Evolutionary conservation across 2,329 filamentous ascomycete genomes (phyloP), one percentile per base, ranked within the genome.

Genomic region (Cladorrhinum sp.): DNA sequence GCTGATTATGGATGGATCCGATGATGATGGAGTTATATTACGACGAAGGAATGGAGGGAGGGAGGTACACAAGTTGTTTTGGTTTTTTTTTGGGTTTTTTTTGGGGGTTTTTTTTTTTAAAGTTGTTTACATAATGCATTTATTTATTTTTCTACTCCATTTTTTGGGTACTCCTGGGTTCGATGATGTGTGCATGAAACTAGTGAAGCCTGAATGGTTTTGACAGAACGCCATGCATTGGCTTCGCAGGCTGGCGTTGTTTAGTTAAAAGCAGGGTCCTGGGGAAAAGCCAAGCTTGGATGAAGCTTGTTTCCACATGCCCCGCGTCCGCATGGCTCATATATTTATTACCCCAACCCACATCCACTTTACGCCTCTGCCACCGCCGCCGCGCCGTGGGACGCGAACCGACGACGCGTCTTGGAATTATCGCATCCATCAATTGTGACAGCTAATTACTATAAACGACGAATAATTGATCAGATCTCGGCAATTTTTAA

Each of bases 141-240:
- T 28, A 28, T 28, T 5, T 28, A 28, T 28, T 10, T 36, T 36
- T 36, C 12, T 36, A 16, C 33, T 36, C 12, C 33, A 36, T 16
- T 12, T 36, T 36, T 36, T 12, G 14, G 33, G 12, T 5, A 5
- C 33, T 36, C 9, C 9, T 28, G 26, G 26, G 33, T 5, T 36
- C n/a, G n/a, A 16, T 36, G 33, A 10, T 10, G 33, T 16, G 33
- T 36, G 33, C 33, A 36, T 36, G 33, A 36, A 36, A 36, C 33
- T 36, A 36, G 33, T 36, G 33, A 36, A 36, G 33, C 7, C 33
- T 16, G 33, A 9, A 16, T 36, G 5, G n/a, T 46, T 46, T 46
- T 46, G 42, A 46, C 42, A 18, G 42, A 18, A 46, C 49, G 49
- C 49, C 49, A 51, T 51, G 49, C 49, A 51, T 51, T 51, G 49